phyloP scores from a whole-genome alignment of 2,329 filamentous ascomycete genomes.

The Ophiostoma piceae region DNA sequence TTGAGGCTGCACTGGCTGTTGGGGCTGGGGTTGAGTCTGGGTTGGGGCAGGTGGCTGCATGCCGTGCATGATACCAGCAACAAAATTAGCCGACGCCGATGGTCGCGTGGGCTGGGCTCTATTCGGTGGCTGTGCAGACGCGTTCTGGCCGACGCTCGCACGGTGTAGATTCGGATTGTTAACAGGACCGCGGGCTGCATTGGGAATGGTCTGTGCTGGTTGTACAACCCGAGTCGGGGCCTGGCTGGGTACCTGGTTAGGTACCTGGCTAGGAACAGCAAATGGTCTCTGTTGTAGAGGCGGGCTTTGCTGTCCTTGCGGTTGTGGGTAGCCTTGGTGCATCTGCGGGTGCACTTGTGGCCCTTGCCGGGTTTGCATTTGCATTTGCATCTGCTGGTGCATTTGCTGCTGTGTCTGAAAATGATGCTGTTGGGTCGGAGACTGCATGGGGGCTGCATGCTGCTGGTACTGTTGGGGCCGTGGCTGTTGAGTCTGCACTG shows the following conservation, averaged over 20 bases:
- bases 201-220: background rate
- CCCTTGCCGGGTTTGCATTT: background rate
- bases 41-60: background rate
- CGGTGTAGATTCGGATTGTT: background rate
- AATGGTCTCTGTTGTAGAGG: background rate
- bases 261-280: background rate
- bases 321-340: background rate
- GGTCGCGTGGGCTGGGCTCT: background rate
- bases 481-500: background rate
- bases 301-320: background rate
- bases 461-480: background rate
- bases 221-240: background rate
- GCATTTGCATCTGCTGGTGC: background rate
- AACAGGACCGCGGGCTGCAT: background rate
- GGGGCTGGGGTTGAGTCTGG: background rate
- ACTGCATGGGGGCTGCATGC: background rate
- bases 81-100: background rate
- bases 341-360: background rate
- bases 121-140: too few species aligned
- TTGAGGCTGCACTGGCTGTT: background rate
- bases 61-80: background rate
- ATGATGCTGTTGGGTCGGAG: background rate
- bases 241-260: background rate
- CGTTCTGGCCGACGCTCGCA: background rate
- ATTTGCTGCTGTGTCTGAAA: conserved; percentile 1